Conservation (phyloP, 257 asterid species). For the Asclepias syriaca region DNA sequence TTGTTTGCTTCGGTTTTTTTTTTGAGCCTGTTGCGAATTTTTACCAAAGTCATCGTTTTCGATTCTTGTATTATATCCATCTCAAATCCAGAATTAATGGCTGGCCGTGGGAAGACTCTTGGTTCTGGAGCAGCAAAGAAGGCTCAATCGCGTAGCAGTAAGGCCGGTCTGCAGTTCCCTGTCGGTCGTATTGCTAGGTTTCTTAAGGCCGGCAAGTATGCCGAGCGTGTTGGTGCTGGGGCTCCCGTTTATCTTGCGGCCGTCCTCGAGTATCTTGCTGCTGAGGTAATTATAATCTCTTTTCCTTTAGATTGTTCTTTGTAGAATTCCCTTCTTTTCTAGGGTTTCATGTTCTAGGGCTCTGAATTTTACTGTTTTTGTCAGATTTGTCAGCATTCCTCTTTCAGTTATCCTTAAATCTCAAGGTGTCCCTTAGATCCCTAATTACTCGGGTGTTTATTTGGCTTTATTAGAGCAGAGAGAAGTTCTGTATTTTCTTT, state of each 20-base stretch:
- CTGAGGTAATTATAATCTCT: conserved; percentile 41
- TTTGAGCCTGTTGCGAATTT: not conserved
- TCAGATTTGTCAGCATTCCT: not conserved
- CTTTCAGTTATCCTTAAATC: not conserved
- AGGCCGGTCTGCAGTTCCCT: conserved; percentile 82
- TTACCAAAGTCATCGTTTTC: not conserved
- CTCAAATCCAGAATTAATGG: conserved; percentile 31
- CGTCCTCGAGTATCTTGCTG: conserved; percentile 73
- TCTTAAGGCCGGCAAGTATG: conserved; percentile 79
- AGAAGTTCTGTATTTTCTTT: not conserved
- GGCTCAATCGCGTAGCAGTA: conserved; percentile 63
- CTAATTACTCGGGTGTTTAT: not conserved
- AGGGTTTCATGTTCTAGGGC: conserved; percentile 7
- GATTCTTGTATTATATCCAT: too few species aligned
- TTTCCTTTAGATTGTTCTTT: not conserved
- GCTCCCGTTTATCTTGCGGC: conserved; percentile 92
- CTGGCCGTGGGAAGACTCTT: conserved; percentile 77
- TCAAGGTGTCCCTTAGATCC: not conserved
- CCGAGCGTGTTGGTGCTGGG: conserved; percentile 85
- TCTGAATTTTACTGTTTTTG: conserved; percentile 9
- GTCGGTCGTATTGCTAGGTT: conserved; percentile 86
- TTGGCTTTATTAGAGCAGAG: not conserved
- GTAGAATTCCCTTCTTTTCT: not conserved
- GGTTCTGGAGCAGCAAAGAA: conserved; percentile 73
- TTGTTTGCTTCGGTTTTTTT: not conserved